phyloP scores from a whole-genome alignment of 192 early-diverging fungal species.

The Chytriomyces sp. region DNA sequence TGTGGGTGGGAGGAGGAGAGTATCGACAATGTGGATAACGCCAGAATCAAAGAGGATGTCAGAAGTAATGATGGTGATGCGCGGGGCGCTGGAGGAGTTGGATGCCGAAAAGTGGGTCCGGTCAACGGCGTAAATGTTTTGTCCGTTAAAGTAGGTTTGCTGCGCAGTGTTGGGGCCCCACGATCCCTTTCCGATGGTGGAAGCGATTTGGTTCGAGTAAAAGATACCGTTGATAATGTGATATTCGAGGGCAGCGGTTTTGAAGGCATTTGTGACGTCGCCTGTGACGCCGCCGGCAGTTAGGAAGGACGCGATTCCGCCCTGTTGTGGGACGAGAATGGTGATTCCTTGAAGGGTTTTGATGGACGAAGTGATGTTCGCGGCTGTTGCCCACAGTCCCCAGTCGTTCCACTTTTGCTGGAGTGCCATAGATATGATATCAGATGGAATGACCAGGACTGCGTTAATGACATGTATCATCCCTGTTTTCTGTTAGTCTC shows the following conservation, averaged over 20 bases:
- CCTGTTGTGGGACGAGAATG: conserved; percentile 5
- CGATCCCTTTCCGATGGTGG: neutral
- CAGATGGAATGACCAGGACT: neutral
- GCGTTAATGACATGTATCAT: neutral
- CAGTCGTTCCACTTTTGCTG: neutral
- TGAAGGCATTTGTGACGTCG: neutral
- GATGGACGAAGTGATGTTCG: neutral
- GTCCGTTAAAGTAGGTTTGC: neutral
- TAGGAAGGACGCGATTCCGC: neutral
- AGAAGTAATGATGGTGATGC: conserved; percentile 15
- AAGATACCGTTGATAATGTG: conserved; percentile 14
- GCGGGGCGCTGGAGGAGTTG: neutral
- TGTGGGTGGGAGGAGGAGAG: conserved; percentile 23
- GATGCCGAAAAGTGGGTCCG: conserved; percentile 7
- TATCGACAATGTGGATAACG: conserved; percentile 37
- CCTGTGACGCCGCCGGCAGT: neutral
- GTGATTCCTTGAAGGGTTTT: conserved; percentile 14
- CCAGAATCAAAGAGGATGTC: conserved; percentile 35
- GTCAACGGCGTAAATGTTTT: neutral
- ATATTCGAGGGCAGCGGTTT: neutral
- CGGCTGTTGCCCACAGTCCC: neutral
- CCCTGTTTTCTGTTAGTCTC: neutral
- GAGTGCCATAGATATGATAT: neutral
- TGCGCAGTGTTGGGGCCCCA: neutral
- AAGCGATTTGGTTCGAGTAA: neutral